A percentile compares a stretch with the other conserved stretches of the same genome.
Conservation (phyloP, 371 early-diverging fungal species). For the Mucor circinelloides region DNA sequence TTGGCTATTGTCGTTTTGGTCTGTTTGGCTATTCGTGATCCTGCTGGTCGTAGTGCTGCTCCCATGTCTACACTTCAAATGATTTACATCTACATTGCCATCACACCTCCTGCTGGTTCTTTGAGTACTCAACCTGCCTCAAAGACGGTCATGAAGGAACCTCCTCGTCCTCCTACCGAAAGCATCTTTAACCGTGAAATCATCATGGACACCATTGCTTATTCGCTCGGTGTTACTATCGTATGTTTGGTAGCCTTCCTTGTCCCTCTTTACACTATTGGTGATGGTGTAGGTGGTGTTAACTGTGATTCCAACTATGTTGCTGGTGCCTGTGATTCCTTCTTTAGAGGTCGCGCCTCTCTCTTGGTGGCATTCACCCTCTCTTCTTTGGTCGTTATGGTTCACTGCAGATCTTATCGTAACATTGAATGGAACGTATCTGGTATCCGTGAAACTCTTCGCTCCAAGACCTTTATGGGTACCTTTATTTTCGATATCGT, state of each 20-base stretch:
- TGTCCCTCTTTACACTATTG: constrained; percentile 59
- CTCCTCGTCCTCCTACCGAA: constrained; percentile 74
- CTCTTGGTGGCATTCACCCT: constrained; percentile 64
- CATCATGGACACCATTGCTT: constrained; percentile 34
- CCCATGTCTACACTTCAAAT: constrained; percentile 41
- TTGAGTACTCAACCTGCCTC: constrained; percentile 83
- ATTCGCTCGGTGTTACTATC: constrained; percentile 56
- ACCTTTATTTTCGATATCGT: constrained; percentile 54
- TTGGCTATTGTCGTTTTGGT: constrained; percentile 60
- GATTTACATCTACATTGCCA: constrained; percentile 29
- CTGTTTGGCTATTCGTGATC: constrained; percentile 72
- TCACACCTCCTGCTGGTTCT: constrained; percentile 79
- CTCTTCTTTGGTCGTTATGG: constrained; percentile 59
- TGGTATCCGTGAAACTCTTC: constrained; percentile 36
- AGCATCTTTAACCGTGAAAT: constrained; percentile 63
- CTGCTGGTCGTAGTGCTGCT: constrained; percentile 76
- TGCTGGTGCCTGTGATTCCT: constrained; percentile 58
- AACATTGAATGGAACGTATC: constrained; percentile 54
- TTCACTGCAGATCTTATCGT: constrained; percentile 70
- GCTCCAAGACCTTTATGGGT: constrained; percentile 55
- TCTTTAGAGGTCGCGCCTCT: constrained; percentile 70
- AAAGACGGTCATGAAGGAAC: constrained; percentile 75
- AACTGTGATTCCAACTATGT: constrained; percentile 64
- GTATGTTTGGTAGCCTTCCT: constrained; percentile 58
- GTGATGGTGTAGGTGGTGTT: constrained; percentile 58